Percentiles rank a stretch among this genome's conserved stretches.
Conservation (phyloP, 1,284 basidiomycete species). For the Cryptococcus sp. region DNA sequence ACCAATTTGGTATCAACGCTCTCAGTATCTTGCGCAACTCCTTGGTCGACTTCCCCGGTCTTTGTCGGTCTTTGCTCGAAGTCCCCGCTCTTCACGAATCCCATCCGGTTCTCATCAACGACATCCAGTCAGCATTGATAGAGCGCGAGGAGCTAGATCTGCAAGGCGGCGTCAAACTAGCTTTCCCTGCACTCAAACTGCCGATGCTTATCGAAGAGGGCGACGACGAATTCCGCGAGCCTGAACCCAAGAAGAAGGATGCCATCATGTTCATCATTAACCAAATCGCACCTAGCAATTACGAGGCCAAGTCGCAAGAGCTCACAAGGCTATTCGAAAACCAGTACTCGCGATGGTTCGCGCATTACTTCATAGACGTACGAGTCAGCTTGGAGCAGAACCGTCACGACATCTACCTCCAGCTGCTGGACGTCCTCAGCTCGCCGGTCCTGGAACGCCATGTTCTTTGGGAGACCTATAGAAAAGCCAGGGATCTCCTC, state of each 20-base stretch:
- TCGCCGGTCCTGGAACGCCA: slow-evolving; percentile 67
- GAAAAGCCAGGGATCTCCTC: slow-evolving; percentile 80
- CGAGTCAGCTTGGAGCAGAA: slow-evolving; percentile 96
- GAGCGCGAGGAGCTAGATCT: slow-evolving; percentile 52
- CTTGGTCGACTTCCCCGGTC: slow-evolving; percentile 88
- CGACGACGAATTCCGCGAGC: slow-evolving; percentile 64
- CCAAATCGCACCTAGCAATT: slow-evolving; percentile 93
- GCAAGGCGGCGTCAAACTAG: slow-evolving; percentile 57
- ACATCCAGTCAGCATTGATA: slow-evolving; percentile 68
- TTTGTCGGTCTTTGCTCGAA: slow-evolving; percentile 84
- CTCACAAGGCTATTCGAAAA: slow-evolving; percentile 80
- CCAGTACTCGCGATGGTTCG: slow-evolving; percentile 89
- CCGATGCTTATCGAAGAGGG: slow-evolving; percentile 55
- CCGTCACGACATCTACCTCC: slow-evolving; percentile 92
- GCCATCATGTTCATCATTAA: slow-evolving; percentile 97
- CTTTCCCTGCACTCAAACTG: slow-evolving; percentile 54
- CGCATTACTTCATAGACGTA: slow-evolving; percentile 94
- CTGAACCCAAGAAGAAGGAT: slow-evolving; percentile 87
- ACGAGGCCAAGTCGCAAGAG: slow-evolving; percentile 80
- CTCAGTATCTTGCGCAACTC: slow-evolving; percentile 84
- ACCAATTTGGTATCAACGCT: slow-evolving; percentile 94
- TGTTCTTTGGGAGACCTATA: slow-evolving; percentile 89
- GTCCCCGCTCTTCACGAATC: slow-evolving; percentile 86
- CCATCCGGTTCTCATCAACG: slow-evolving; percentile 79
- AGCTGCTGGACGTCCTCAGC: slow-evolving; percentile 83